Conservation (phyloP, 208 protist species). For the Willaertia magna region DNA sequence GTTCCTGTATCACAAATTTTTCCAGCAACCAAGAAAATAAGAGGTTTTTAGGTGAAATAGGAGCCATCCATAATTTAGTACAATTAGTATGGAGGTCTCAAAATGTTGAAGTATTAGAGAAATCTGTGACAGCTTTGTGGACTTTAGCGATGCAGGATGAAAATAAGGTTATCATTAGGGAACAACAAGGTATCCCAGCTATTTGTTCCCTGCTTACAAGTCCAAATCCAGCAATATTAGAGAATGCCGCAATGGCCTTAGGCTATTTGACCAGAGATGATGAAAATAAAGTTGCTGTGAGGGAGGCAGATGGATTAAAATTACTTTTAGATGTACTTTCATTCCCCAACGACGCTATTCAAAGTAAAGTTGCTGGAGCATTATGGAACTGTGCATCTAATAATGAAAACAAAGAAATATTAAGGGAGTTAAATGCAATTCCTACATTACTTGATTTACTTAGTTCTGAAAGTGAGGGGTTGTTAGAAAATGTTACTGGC, state of each 20-base stretch:
- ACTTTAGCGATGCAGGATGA: conserved; percentile 33
- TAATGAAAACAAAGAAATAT: conserved; percentile 58
- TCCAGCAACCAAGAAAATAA: neutral
- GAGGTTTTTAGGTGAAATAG: conserved; percentile 39
- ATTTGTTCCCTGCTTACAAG: conserved; percentile 70
- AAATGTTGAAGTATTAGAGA: conserved; percentile 64
- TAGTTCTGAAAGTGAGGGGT: conserved; percentile 48
- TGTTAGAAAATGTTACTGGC: conserved; percentile 71
- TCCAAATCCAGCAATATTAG: conserved; percentile 65
- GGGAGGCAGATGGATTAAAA: conserved; percentile 63
- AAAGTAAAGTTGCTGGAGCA: conserved; percentile 71
- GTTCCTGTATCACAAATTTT: conserved; percentile 43
- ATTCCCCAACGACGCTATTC: conserved; percentile 68
- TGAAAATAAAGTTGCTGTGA: conserved; percentile 60
- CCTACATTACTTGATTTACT: conserved; percentile 62
- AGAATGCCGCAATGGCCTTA: conserved; percentile 76
- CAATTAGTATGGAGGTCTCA: conserved; percentile 61
- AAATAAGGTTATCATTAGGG: conserved; percentile 49
- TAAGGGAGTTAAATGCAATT: conserved; percentile 67
- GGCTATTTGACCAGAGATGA: conserved; percentile 80
- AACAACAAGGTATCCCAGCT: conserved; percentile 57
- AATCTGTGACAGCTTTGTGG: conserved; percentile 69
- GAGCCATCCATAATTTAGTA: conserved; percentile 60
- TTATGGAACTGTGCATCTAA: conserved; percentile 81
- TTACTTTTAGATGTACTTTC: conserved; percentile 68